A percentile compares a stretch with the other conserved stretches of the same genome.
phyloP scores from a whole-genome alignment of 2,329 filamentous ascomycete genomes.

The Didymella glomerata region DNA sequence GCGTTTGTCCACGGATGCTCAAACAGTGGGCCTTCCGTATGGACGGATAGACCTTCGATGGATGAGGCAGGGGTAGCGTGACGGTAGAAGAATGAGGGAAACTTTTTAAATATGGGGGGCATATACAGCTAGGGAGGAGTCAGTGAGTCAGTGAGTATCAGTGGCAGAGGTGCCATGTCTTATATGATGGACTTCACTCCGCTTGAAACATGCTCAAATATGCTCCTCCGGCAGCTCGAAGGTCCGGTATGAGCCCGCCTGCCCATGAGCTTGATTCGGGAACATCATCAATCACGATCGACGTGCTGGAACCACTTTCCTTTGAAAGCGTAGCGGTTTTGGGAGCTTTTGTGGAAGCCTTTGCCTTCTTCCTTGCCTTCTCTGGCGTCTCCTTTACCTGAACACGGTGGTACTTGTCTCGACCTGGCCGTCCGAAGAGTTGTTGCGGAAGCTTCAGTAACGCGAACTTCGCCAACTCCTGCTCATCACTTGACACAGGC shows the following conservation, averaged over 20 bases:
- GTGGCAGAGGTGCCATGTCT: neutral
- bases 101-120: no score
- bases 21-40: neutral
- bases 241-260: neutral
- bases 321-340: slow-evolving; percentile 4
- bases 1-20: neutral
- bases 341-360: slow-evolving; percentile 17
- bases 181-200: slow-evolving; percentile 1
- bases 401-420: slow-evolving; percentile 43
- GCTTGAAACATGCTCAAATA: slow-evolving; percentile 14
- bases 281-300: neutral
- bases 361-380: slow-evolving; percentile 33
- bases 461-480: slow-evolving; percentile 52
- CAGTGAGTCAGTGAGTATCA: no score
- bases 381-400: slow-evolving; percentile 28
- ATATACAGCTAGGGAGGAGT: no score
- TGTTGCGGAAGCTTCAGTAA: slow-evolving; percentile 53
- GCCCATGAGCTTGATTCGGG: neutral
- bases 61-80: neutral
- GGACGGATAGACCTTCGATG: neutral
- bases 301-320: slow-evolving; percentile 1
- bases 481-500: slow-evolving; percentile 48
- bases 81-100: no score
- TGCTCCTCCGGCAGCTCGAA: slow-evolving; percentile 3
- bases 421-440: slow-evolving; percentile 54